Percentiles rank a stretch among this genome's conserved stretches.
phyloP scores from a whole-genome alignment of 352 stramenopile species.

The Phytophthora niederhauseri region DNA sequence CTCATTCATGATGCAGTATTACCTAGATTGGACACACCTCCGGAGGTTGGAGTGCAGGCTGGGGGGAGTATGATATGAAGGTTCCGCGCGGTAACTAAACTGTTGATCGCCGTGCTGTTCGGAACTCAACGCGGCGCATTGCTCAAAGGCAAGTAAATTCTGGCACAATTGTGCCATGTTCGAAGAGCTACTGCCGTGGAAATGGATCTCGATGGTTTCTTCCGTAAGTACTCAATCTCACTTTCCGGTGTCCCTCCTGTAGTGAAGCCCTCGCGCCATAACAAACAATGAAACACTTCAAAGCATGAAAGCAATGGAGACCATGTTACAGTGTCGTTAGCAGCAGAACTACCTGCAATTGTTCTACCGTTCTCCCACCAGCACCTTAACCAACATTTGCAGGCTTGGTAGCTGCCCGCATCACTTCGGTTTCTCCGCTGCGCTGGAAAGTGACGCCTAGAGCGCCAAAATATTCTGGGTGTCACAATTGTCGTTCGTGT shows the following conservation, averaged over 20 bases:
- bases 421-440: neutral
- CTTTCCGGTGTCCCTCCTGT: too few relatives aligned
- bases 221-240: too few relatives aligned
- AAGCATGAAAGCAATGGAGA: neutral
- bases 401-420: neutral
- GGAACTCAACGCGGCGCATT: slow-evolving; percentile 10
- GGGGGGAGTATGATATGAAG: neutral
- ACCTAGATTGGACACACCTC: slow-evolving; percentile 63
- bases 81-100: too few relatives aligned
- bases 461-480: slow-evolving; percentile 84
- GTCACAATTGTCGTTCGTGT: slow-evolving; percentile 89
- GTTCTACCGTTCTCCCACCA: neutral
- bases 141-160: slow-evolving; percentile 1
- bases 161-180: too few relatives aligned
- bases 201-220: too few relatives aligned
- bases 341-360: neutral
- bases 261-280: too few relatives aligned
- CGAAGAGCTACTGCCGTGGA: too few relatives aligned
- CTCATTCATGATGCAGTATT: slow-evolving; percentile 86
- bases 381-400: neutral
- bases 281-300: too few relatives aligned
- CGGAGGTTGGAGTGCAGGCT: neutral
- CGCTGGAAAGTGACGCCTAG: slow-evolving; percentile 30
- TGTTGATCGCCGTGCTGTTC: neutral
- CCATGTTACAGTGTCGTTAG: neutral